phyloP scores from a whole-genome alignment of 176 grass and related monocot genomes.

The Stipa capillata region DNA sequence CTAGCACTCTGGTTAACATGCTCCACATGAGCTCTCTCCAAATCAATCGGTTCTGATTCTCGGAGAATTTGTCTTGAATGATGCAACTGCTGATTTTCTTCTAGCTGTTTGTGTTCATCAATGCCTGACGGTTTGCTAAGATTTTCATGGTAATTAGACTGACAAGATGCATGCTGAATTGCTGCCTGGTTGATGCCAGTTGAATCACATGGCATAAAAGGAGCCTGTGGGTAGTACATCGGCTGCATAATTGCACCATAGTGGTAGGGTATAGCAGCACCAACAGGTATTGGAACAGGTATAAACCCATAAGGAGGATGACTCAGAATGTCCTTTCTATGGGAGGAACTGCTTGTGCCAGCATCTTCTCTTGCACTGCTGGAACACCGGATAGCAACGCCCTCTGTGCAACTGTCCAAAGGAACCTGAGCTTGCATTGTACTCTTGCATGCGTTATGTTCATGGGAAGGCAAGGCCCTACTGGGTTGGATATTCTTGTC shows the following conservation, averaged over 20 bases:
- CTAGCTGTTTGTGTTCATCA: slow-evolving; percentile 23
- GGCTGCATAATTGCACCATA: slow-evolving; percentile 61
- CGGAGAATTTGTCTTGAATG: slow-evolving; percentile 28
- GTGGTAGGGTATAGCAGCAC: slow-evolving; percentile 56
- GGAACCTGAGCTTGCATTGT: slow-evolving; percentile 19
- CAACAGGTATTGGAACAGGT: slow-evolving; percentile 59
- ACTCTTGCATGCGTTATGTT: slow-evolving; percentile 22
- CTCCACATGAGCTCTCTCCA: slow-evolving; percentile 17
- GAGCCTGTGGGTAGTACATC: slow-evolving; percentile 48
- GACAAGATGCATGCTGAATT: slow-evolving; percentile 34
- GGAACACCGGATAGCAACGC: slow-evolving; percentile 28
- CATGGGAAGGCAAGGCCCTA: slow-evolving; percentile 14
- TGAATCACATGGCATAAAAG: slow-evolving; percentile 42
- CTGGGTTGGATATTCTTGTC: slow-evolving; percentile 30
- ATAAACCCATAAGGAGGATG: slow-evolving; percentile 61
- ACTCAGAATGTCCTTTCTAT: slow-evolving; percentile 27
- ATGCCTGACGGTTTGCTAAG: slow-evolving; percentile 1
- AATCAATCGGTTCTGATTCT: slow-evolving; percentile 35
- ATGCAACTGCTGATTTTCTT: slow-evolving; percentile 37
- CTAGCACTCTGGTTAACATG: slow-evolving; percentile 37
- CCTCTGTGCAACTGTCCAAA: slow-evolving; percentile 32
- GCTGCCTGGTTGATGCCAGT: slow-evolving; percentile 15
- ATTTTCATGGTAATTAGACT: slow-evolving; percentile 43
- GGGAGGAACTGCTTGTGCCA: slow-evolving; percentile 36
- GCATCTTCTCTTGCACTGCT: slow-evolving; percentile 41